Conservation (phyloP, 1,284 basidiomycete species). For the Flammula alnicola region DNA sequence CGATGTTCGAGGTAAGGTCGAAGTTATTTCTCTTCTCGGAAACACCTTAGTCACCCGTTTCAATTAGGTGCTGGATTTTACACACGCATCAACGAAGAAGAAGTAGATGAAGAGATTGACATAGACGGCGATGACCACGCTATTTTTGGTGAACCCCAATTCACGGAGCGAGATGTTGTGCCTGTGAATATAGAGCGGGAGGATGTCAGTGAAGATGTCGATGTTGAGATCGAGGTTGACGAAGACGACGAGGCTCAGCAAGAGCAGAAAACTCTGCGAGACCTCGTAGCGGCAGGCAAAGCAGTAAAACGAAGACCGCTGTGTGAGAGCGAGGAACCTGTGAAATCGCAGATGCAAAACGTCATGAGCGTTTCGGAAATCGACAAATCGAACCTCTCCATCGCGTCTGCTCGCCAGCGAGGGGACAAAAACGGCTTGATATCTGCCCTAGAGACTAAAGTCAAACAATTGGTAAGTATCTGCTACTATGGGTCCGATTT, state of each 20-base stretch:
- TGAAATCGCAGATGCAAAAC: conserved; percentile 46
- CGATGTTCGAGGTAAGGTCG: conserved; percentile 48
- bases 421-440: conserved; percentile 54
- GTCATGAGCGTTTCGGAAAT: conserved; percentile 48
- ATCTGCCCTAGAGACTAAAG: conserved; percentile 62
- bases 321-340: conserved; percentile 30
- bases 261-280: conserved; percentile 45
- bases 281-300: conserved; percentile 57
- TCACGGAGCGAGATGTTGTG: conserved; percentile 73
- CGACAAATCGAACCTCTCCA: conserved; percentile 53
- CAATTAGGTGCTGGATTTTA: conserved; percentile 65
- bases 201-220: conserved; percentile 35
- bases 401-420: conserved; percentile 51
- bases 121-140: conserved; percentile 76
- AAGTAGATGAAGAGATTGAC: conserved; percentile 78
- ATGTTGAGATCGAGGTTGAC: conserved; percentile 47
- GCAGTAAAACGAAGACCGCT: conserved; percentile 35
- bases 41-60: no score
- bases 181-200: conserved; percentile 29
- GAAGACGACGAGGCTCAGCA: conserved; percentile 34
- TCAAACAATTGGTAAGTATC: conserved; percentile 55
- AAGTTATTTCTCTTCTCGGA: no score
- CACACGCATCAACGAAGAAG: conserved; percentile 56
- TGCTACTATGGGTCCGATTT: neutral
- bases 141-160: conserved; percentile 70